phyloP scores from a whole-genome alignment of 2,329 filamentous ascomycete species.

The Ceratocystis huliohia region DNA sequence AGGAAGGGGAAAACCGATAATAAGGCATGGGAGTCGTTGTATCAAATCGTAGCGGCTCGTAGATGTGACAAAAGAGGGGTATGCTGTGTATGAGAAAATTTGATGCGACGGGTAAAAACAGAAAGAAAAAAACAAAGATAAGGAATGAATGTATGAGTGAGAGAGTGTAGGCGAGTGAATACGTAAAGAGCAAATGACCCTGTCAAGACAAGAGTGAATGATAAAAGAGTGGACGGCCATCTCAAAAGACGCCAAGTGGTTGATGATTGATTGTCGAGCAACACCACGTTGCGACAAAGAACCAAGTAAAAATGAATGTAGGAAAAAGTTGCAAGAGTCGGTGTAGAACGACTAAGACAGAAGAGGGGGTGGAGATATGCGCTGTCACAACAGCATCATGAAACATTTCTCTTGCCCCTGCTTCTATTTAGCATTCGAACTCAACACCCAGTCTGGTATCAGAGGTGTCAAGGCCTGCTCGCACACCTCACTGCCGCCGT shows the following conservation, averaged over 20 bases:
- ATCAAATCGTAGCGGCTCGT: background rate
- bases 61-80: conserved; percentile 1
- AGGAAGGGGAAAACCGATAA: conserved; percentile 9
- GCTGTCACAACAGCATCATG: conserved; percentile 12
- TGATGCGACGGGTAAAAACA: background rate
- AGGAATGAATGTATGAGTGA: background rate
- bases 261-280: background rate
- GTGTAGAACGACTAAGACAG: background rate
- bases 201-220: background rate
- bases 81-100: background rate
- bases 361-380: background rate
- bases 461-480: conserved; percentile 45
- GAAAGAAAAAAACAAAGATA: background rate
- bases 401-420: conserved; percentile 23
- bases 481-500: conserved; percentile 15
- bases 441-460: conserved; percentile 49
- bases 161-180: background rate
- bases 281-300: background rate
- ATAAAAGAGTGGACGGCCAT: conserved; percentile 16
- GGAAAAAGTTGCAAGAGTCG: background rate
- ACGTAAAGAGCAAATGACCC: background rate
- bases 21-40: conserved; percentile 3
- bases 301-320: conserved; percentile 3
- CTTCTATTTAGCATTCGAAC: conserved; percentile 34
- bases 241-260: conserved; percentile 15